These are phyloP conservation scores for Chrysosphaeria jannelii DNA, from an alignment of 2,329 filamentous ascomycete species.

Conservation along the genomic window DNA sequence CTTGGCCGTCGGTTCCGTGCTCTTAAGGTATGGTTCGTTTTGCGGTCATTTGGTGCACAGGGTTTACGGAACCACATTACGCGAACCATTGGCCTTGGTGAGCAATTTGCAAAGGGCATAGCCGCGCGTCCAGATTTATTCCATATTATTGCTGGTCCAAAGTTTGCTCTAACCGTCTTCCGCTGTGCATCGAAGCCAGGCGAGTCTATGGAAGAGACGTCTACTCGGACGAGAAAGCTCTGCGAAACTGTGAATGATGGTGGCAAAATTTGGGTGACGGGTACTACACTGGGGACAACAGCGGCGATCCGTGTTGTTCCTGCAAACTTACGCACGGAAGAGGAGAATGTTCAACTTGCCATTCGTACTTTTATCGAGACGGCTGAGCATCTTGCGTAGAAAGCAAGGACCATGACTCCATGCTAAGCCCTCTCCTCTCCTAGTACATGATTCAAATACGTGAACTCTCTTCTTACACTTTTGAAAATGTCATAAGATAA, in stretches of 20 bases:
- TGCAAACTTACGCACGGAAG: conserved; percentile 35
- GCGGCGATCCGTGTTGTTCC: conserved; percentile 64
- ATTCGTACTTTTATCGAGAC: conserved; percentile 42
- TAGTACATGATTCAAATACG: too few relatives aligned
- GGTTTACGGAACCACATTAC: conserved; percentile 48
- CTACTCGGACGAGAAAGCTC: conserved; percentile 36
- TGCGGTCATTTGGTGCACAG: conserved; percentile 42
- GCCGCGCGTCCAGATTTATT: conserved; percentile 25
- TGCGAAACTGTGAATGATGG: conserved; percentile 44
- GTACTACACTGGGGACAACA: conserved; percentile 33
- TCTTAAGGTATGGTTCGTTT: conserved; percentile 85
- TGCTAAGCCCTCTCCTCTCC: too few relatives aligned
- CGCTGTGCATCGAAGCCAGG: conserved; percentile 18
- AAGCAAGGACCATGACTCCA: too few relatives aligned
- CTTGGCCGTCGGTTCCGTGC: conserved; percentile 67
- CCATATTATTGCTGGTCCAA: conserved; percentile 39
- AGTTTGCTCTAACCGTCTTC: conserved; percentile 56
- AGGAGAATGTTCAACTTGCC: conserved; percentile 38
- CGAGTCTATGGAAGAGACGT: conserved; percentile 9
- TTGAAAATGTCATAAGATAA: too few relatives aligned
- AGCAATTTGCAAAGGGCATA: conserved; percentile 34
- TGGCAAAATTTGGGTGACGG: conserved; percentile 61
- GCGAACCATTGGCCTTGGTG: conserved; percentile 35
- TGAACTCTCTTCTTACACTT: too few relatives aligned
- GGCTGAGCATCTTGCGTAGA: too few relatives aligned